Evolutionary conservation across 768 basidiomycete genomes (phyloP).

Genomic region (Filobasidium floriforme): DNA sequence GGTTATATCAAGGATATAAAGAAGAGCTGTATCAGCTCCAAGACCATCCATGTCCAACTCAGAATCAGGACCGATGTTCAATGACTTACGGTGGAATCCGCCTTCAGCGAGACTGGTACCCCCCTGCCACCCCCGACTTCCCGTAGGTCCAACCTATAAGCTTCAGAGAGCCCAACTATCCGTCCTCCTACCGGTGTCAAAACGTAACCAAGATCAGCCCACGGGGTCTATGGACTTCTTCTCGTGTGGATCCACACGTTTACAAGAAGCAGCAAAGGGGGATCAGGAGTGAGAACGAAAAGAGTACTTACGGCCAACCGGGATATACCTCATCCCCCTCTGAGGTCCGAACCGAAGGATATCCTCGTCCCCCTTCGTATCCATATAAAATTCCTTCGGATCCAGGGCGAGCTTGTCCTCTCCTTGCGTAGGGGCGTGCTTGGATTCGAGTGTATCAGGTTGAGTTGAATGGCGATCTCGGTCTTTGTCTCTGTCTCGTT

Average conservation of each 20-base stretch:
- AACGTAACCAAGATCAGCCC: too few relatives aligned
- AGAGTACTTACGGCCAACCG: conserved; percentile 12
- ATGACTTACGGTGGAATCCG: conserved; percentile 2
- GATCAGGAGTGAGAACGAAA: too few relatives aligned
- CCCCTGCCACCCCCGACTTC: conserved; percentile 9
- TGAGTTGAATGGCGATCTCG: neutral
- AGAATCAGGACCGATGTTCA: neutral
- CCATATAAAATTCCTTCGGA: conserved; percentile 14
- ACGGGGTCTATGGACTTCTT: too few relatives aligned
- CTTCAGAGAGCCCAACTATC: conserved; percentile 15
- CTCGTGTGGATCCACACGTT: too few relatives aligned
- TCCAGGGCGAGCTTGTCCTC: neutral
- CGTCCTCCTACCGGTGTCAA: conserved; percentile 1
- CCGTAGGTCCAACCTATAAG: neutral
- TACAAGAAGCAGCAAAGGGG: too few relatives aligned
- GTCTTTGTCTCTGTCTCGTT: too few relatives aligned
- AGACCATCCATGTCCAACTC: neutral
- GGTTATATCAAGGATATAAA: neutral
- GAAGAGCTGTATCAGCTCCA: neutral
- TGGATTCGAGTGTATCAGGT: neutral
- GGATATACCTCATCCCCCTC: conserved; percentile 6
- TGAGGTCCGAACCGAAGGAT: conserved; percentile 16
- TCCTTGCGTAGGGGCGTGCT: neutral
- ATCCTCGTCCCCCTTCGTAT: conserved; percentile 16
- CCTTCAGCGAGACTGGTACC: neutral